phyloP scores from a whole-genome alignment of 1,284 basidiomycete genomes.

The Cryptococcus maquisensis region DNA sequence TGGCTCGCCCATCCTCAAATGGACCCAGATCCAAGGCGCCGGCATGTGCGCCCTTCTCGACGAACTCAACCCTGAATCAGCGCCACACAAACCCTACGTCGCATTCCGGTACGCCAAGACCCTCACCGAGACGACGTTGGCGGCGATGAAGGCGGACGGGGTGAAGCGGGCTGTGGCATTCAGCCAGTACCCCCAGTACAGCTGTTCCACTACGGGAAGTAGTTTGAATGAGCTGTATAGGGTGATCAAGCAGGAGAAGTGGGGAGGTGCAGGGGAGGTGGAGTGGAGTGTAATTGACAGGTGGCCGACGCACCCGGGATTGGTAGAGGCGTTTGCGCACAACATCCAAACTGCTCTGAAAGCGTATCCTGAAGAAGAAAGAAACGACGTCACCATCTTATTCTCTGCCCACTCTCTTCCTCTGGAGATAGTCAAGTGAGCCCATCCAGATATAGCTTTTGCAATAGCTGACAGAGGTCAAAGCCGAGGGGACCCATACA shows the following conservation, averaged over 20 bases:
- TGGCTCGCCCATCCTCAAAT: slow-evolving; percentile 92
- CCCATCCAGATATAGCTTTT: not conserved
- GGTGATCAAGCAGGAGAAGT: slow-evolving; percentile 53
- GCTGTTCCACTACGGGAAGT: slow-evolving; percentile 95
- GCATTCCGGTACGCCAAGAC: slow-evolving; percentile 92
- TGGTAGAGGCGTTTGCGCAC: slow-evolving; percentile 88
- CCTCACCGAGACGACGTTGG: slow-evolving; percentile 75
- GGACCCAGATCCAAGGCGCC: slow-evolving; percentile 83
- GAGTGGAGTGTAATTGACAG: slow-evolving; percentile 98
- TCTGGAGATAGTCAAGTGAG: slow-evolving; percentile 84
- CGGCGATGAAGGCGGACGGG: slow-evolving; percentile 83
- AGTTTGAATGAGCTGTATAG: slow-evolving; percentile 88
- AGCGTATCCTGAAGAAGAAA: slow-evolving; percentile 66
- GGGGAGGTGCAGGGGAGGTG: slow-evolving; percentile 56
- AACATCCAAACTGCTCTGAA: slow-evolving; percentile 80
- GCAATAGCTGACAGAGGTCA: slow-evolving; percentile 41
- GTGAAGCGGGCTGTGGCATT: slow-evolving; percentile 92
- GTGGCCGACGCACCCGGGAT: slow-evolving; percentile 92
- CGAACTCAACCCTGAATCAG: slow-evolving; percentile 84
- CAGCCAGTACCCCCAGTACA: slow-evolving; percentile 98
- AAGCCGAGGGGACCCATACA: slow-evolving; percentile 96
- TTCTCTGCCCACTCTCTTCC: slow-evolving; percentile 98
- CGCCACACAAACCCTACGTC: slow-evolving; percentile 93
- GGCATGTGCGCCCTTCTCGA: slow-evolving; percentile 88
- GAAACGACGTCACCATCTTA: slow-evolving; percentile 74